Base-by-base conservation (phyloP, 768 basidiomycete genomes). In the Polyporus arcularius region DNA sequence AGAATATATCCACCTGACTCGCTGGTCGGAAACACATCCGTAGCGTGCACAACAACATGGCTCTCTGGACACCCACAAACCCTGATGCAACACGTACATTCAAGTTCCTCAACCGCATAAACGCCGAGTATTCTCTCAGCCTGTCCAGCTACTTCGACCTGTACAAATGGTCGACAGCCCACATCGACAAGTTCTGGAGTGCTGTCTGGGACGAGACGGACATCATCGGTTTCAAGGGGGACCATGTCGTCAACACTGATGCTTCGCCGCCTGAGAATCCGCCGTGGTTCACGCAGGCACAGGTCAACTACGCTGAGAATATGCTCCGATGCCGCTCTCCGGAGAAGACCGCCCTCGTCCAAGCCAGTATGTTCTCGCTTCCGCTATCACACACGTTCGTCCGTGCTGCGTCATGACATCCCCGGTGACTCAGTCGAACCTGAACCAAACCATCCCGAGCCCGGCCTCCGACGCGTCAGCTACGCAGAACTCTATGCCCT, bases 261-360 rank as follows among this genome's bases (percentile, higher is more conserved):
- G 81, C 84, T 9, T 70, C 73, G 50, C 87, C 89, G 6, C 75
- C 81, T 5, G 75, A 75, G 8, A 91, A 90, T 72, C 89, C 90
- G 39, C 57, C 78, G 8, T 92, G 91, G 90, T 92, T 92, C 73
- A 67, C 73, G 30, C 80, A 83, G 53, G 85, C 90, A 4, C 77
- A 73, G 35, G 72, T 92, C 48, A 92, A 92, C 69, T 92, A 87
- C 85, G 89, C 91, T 21, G 89, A 93, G 76, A 92, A 92, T 68
- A 87, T 92, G 83, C 76, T 92, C 40, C 75, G 76, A 31, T 81
- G 78, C 69, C 83, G 86, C 61, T 82, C 83, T 10, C 70, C 76
- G 31, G 74, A 80, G 57, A 87, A 86, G 70, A 67, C 82, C 4
- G 90, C 91, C 2, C 77, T 92, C 61, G 80, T 92, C 52, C 85